These are phyloP conservation scores for Blastobotrys persicus DNA, from an alignment of 1,139 yeast species.

Conservation along the genomic window DNA sequence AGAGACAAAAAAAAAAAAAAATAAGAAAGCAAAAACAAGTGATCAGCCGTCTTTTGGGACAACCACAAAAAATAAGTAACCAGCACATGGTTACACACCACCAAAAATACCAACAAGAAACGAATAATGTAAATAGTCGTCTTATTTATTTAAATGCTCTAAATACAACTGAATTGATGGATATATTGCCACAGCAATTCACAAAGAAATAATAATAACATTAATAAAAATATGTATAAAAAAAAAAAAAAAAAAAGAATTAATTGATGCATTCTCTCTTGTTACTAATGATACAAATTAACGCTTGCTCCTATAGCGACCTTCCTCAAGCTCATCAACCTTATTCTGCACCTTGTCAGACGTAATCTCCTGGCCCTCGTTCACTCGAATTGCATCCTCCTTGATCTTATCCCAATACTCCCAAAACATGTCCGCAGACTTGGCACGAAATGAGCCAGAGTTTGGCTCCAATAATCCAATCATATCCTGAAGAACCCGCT, in stretches of 20 bases:
- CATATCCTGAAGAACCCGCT: conserved; percentile 21
- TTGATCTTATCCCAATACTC: conserved; percentile 35
- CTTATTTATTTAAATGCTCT: conserved; percentile 7
- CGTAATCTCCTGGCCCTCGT: conserved; percentile 24
- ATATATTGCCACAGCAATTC: too few species aligned
- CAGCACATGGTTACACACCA: too few species aligned
- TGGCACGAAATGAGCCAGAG: conserved; percentile 24
- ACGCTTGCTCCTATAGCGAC: conserved; percentile 24
- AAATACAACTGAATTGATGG: too few species aligned
- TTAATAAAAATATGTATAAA: not conserved
- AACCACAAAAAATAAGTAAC: not conserved
- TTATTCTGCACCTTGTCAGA: conserved; percentile 23
- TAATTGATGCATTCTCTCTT: not conserved
- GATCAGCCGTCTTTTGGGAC: not conserved
- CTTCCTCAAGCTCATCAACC: conserved; percentile 32
- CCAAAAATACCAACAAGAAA: not conserved
- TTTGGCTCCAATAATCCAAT: conserved; percentile 20
- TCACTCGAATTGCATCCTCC: conserved; percentile 26
- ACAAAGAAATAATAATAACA: too few species aligned
- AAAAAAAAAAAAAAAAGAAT: not conserved
- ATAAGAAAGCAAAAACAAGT: conserved; percentile 1
- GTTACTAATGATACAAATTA: not conserved
- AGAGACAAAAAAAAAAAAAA: conserved; percentile 7
- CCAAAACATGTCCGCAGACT: conserved; percentile 35
- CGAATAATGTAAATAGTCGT: conserved; percentile 5